Evolutionary conservation across 495 filamentous ascomycete genomes (phyloP).

Genomic region (Lasiosphaeria ovina): DNA sequence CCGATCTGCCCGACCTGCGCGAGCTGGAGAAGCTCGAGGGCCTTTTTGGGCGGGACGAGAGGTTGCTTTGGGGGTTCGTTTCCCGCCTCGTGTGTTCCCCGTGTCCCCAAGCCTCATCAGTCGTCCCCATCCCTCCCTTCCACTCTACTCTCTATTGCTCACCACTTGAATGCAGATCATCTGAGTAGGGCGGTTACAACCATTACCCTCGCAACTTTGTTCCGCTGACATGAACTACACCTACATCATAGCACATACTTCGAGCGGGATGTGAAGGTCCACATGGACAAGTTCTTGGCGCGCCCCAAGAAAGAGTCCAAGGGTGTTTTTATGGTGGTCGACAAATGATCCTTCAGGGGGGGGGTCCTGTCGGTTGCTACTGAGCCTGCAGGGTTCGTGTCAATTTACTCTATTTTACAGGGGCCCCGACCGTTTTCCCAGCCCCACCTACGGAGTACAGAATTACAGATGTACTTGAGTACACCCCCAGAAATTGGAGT

Average conservation of each 20-base stretch:
- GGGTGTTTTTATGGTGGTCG: background rate
- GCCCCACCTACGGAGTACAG: too few relatives aligned
- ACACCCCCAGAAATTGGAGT: too few relatives aligned
- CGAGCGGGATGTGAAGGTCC: background rate
- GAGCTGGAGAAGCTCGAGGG: too few relatives aligned
- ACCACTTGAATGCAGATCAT: background rate
- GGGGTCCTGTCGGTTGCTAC: too few relatives aligned
- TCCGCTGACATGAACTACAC: background rate
- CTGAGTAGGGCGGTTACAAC: background rate
- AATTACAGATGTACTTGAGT: too few relatives aligned
- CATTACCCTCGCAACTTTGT: background rate
- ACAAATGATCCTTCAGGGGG: too few relatives aligned
- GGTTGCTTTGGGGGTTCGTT: background rate
- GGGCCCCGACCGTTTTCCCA: too few relatives aligned
- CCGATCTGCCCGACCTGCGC: too few relatives aligned
- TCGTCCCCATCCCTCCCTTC: background rate
- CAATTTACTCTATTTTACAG: too few relatives aligned
- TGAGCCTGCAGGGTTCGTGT: too few relatives aligned
- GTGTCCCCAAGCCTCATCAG: background rate
- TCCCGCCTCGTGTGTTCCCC: background rate
- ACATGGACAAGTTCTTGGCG: background rate
- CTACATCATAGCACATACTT: background rate
- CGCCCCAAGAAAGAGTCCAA: background rate
- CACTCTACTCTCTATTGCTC: background rate
- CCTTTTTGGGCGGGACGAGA: background rate